Percentiles rank a stretch among this genome's conserved stretches.
Evolutionary conservation across 371 early-diverging fungal species (phyloP).

Genomic region (Rhizopus microsporus): DNA sequence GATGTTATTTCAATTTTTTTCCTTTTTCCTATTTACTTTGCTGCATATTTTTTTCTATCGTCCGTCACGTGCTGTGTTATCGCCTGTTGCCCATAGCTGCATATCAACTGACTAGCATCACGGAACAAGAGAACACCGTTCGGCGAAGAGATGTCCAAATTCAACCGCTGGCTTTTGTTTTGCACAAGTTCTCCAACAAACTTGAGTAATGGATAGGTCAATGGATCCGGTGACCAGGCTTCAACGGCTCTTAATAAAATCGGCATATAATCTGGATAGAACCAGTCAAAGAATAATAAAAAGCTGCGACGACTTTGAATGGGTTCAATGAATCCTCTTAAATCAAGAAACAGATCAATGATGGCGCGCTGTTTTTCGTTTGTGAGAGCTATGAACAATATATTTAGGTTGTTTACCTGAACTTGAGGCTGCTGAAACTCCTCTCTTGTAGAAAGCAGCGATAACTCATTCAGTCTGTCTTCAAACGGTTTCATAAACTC

Average conservation of each 20-base stretch:
- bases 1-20: not conserved
- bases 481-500: constrained; percentile 80
- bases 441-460: constrained; percentile 35
- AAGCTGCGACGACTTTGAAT: constrained; percentile 61
- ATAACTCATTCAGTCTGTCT: constrained; percentile 48
- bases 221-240: constrained; percentile 57
- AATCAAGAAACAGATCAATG: constrained; percentile 72
- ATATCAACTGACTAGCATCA: constrained; percentile 67
- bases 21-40: not conserved
- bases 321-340: constrained; percentile 74
- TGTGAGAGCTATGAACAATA: not conserved
- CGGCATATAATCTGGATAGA: constrained; percentile 64
- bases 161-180: constrained; percentile 77
- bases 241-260: constrained; percentile 64
- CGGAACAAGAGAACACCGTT: constrained; percentile 84
- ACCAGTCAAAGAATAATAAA: constrained; percentile 79
- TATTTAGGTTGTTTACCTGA: constrained; percentile 9
- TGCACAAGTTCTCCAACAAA: constrained; percentile 75
- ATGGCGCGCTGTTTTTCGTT: constrained; percentile 24
- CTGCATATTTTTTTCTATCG: constrained; percentile 28
- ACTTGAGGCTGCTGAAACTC: constrained; percentile 47
- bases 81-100: constrained; percentile 40
- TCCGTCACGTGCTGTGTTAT: constrained; percentile 14
- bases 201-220: constrained; percentile 66
- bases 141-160: constrained; percentile 79